Percentiles rank a stretch among this genome's conserved stretches.
Evolutionary conservation across 495 filamentous ascomycete genomes (phyloP).

Genomic region (Chaetomium tenue): DNA sequence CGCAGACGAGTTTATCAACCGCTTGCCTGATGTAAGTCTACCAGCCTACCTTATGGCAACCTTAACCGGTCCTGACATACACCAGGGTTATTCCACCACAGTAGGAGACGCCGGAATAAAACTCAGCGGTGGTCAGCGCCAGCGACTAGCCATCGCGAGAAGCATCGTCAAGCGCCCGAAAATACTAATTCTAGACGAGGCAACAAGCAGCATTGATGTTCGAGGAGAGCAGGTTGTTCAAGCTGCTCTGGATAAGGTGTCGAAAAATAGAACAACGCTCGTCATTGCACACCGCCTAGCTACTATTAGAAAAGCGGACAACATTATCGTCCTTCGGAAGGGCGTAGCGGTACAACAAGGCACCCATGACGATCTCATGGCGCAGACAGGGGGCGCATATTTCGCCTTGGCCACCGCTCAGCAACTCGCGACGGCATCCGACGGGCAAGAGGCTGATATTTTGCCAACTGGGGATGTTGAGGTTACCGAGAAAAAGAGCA

Average conservation of each 20-base stretch:
- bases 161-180: slow-evolving; percentile 73
- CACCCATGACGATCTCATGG: slow-evolving; percentile 64
- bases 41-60: neutral
- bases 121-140: slow-evolving; percentile 62
- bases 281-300: slow-evolving; percentile 62
- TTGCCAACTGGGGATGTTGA: slow-evolving; percentile 21
- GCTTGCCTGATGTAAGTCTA: slow-evolving; percentile 51
- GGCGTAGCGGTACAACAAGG: slow-evolving; percentile 68
- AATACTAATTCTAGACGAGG: slow-evolving; percentile 83
- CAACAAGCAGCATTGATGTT: slow-evolving; percentile 64
- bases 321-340: slow-evolving; percentile 58
- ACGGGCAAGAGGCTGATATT: slow-evolving; percentile 23
- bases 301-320: slow-evolving; percentile 63
- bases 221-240: slow-evolving; percentile 59
- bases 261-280: slow-evolving; percentile 56
- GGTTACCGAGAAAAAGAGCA: slow-evolving; percentile 43
- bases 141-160: slow-evolving; percentile 66
- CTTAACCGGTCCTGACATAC: slow-evolving; percentile 8
- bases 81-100: slow-evolving; percentile 60
- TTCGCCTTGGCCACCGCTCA: slow-evolving; percentile 54
- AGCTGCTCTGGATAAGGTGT: slow-evolving; percentile 54
- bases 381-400: slow-evolving; percentile 56
- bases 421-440: slow-evolving; percentile 39
- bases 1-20: slow-evolving; percentile 60
- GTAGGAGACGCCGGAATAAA: slow-evolving; percentile 59